A percentile compares a stretch with the other conserved stretches of the same genome.
Conservation (phyloP, 345 rosid species). For the Raphanus sativus region DNA sequence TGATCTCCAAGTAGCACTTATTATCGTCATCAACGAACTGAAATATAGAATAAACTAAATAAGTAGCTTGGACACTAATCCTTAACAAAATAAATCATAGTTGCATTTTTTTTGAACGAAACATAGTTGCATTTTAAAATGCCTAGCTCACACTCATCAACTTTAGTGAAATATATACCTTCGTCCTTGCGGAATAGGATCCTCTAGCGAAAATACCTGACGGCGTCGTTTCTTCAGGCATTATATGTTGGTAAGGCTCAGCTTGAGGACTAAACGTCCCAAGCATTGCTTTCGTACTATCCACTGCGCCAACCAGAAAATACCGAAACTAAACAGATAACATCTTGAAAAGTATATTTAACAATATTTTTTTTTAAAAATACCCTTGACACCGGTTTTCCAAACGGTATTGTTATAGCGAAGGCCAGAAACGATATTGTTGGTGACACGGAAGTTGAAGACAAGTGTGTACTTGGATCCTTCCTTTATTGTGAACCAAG, state of each 20-base stretch:
- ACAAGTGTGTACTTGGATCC: conserved; percentile 69
- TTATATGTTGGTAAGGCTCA: conserved; percentile 68
- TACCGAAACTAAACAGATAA: neutral
- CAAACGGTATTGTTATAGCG: conserved; percentile 72
- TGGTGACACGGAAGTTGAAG: conserved; percentile 49
- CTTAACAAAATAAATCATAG: neutral
- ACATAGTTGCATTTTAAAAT: neutral
- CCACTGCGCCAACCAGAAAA: conserved; percentile 50
- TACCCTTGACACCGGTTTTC: conserved; percentile 78
- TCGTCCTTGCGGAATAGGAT: conserved; percentile 74
- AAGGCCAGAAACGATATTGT: conserved; percentile 63
- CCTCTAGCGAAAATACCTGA: conserved; percentile 93
- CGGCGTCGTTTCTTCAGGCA: conserved; percentile 85
- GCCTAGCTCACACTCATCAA: neutral
- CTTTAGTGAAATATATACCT: conserved; percentile 40
- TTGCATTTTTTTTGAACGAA: neutral
- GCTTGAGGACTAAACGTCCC: conserved; percentile 95
- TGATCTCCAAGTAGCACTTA: conserved; percentile 41
- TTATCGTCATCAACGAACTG: conserved; percentile 84
- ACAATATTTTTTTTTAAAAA: neutral
- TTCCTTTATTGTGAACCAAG: conserved; percentile 93
- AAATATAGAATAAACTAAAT: conserved; percentile 13
- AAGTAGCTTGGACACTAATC: neutral
- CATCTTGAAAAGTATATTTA: neutral
- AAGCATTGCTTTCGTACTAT: conserved; percentile 78